Evolutionary conservation across 352 stramenopile genomes (phyloP).

Genomic region (Phytophthora podocarpi): DNA sequence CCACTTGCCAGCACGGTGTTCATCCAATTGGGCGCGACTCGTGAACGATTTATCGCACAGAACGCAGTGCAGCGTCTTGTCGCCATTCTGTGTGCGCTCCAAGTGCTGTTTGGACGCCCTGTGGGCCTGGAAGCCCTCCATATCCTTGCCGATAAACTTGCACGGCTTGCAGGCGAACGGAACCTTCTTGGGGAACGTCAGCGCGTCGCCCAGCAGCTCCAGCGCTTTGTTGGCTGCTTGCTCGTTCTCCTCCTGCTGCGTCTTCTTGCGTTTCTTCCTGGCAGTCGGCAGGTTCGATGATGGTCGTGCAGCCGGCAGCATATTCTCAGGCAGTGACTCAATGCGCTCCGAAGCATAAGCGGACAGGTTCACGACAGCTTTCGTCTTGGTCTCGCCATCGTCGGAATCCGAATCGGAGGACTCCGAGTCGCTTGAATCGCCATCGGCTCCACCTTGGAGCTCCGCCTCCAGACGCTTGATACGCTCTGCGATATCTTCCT

Average conservation of each 20-base stretch:
- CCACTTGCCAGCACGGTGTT: slow-evolving; percentile 85
- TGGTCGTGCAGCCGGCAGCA: slow-evolving; percentile 49
- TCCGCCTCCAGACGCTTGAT: slow-evolving; percentile 80
- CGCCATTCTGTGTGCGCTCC: slow-evolving; percentile 34
- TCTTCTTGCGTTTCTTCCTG: slow-evolving; percentile 51
- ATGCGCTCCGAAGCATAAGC: slow-evolving; percentile 69
- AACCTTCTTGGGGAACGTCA: slow-evolving; percentile 75
- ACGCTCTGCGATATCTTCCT: slow-evolving; percentile 67
- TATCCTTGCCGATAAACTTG: slow-evolving; percentile 72
- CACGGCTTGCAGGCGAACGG: slow-evolving; percentile 86
- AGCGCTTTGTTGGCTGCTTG: slow-evolving; percentile 30
- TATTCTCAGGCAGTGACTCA: slow-evolving; percentile 57
- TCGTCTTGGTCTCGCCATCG: slow-evolving; percentile 20
- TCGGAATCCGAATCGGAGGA: slow-evolving; percentile 25
- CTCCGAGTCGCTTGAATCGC: slow-evolving; percentile 40
- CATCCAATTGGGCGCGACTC: slow-evolving; percentile 68
- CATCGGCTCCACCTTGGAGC: slow-evolving; percentile 45
- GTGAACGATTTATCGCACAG: slow-evolving; percentile 86
- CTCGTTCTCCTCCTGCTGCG: slow-evolving; percentile 36
- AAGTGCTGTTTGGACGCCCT: slow-evolving; percentile 53
- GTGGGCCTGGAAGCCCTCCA: slow-evolving; percentile 71
- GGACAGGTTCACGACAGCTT: slow-evolving; percentile 68
- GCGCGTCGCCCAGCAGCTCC: slow-evolving; percentile 46
- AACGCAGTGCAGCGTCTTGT: slow-evolving; percentile 48
- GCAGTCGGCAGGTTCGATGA: slow-evolving; percentile 26